Base-by-base conservation (phyloP, 1,284 basidiomycete genomes). In the Microbotryum scabiosae region DNA sequence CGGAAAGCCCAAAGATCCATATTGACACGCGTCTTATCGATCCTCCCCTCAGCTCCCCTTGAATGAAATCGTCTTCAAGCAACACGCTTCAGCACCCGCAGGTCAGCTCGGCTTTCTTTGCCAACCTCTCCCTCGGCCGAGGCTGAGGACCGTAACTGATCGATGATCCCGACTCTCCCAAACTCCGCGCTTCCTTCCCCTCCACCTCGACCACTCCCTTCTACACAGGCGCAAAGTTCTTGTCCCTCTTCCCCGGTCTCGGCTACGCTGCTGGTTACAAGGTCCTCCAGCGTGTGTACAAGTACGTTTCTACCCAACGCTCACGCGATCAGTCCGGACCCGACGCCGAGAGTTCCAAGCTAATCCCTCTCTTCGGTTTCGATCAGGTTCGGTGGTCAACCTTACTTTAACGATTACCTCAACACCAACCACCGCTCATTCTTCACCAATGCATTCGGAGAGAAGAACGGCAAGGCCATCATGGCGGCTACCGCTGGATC, bases 261-360 rank as follows among this genome's bases (percentile, higher is more conserved):
- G 96, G 96, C 2, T 98, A 98, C 74, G 96, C 94, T 4, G 94
- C 91, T 36, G 91, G 92, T 0, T 98, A 98, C 85, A 98, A 98
- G 77, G 79, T 96, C 71, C 78, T 89, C 1, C 91, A 96, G 77
- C 84, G 90, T 55, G 83, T 94, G 71, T 96, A 96, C 85, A 64
- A 64, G 62, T 66, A 23, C 6, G 53, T 46, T 30, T 18, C 23
- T 16, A 6, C 12, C 26, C 26, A 32, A 20, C 21, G 45, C 20
- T 47, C 45, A 8, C 23, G 45, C 20, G 45, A 47, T 8, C 25
- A 12, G 18, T 51, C 28, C 7, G 30, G 8, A 30, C 30, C 30
- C 30, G 30, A 30, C 30, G 30, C 30, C 30, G 8, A 30, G 30
- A 30, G 30, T 30, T 30, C 30, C 30, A 8, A 7, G 30, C 21